Conservation (phyloP, 1,284 basidiomycete genomes). For the Boletus nobilissimus region DNA sequence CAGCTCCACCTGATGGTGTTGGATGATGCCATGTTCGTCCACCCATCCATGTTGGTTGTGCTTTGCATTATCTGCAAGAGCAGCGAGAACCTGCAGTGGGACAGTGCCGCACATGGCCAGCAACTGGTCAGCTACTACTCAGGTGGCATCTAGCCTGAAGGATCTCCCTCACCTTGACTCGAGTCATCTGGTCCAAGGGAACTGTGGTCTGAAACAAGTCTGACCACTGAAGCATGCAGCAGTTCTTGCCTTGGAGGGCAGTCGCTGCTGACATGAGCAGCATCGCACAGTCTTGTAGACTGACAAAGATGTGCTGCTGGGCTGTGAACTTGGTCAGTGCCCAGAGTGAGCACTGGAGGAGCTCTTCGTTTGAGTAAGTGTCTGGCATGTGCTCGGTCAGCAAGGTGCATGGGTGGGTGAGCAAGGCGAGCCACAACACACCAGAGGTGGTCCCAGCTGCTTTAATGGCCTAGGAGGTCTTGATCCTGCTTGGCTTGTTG, state of each 20-base stretch:
- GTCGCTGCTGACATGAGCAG: neutral
- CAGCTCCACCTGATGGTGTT: slow-evolving; percentile 24
- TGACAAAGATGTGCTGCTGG: slow-evolving; percentile 14
- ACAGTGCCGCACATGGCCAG: no score
- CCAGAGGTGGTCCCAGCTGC: slow-evolving; percentile 34
- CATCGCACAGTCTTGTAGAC: slow-evolving; percentile 33
- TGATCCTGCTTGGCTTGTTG: slow-evolving; percentile 28
- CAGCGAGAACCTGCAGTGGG: no score
- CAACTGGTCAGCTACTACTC: no score
- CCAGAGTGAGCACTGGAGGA: slow-evolving; percentile 22
- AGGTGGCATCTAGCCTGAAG: no score
- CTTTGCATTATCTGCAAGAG: no score
- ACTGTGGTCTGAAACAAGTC: neutral
- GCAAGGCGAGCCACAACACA: no score
- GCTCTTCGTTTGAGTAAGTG: slow-evolving; percentile 33
- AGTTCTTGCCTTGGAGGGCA: neutral
- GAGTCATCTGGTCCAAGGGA: slow-evolving; percentile 11
- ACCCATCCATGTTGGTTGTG: slow-evolving; percentile 8
- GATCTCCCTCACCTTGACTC: neutral
- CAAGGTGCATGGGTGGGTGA: no score
- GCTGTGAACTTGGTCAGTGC: slow-evolving; percentile 16
- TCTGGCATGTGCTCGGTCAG: neutral
- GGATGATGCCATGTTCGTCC: slow-evolving; percentile 40
- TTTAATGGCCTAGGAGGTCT: slow-evolving; percentile 31
- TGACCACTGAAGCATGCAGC: neutral